Base-by-base conservation (phyloP, 345 rosid species). In the Aegle marmelos region DNA sequence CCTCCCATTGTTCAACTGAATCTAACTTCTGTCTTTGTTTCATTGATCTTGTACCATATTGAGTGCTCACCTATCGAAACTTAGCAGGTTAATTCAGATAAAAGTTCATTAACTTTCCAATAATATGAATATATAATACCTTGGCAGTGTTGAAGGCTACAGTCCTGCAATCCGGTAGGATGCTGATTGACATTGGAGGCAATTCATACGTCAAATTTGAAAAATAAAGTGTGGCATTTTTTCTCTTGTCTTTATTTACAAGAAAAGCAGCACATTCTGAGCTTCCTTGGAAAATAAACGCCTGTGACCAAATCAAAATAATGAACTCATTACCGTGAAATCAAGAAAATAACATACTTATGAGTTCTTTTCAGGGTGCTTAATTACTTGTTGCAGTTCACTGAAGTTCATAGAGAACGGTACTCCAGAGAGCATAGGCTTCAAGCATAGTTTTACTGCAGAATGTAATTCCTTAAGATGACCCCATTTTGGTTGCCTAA, bases 401-500 rank as follows among this genome's bases (percentile, higher is more conserved):
- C 90, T 88, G 22, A 64, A 60, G 30, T 25, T 60, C 54, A 89
- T 50, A 22, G 82, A 56, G 56, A 77, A 16, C 37, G 16, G 50
- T 27, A 33, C 74, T 75, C 88, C 90, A 17, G 68, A 41, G 2
- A 89, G 90, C 27, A 89, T 24, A 76, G 89, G 73, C 31, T 33
- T 34, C 34, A 75, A 81, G 78, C 90, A 84, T 36, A 76, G 61
- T 74, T 86, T 87, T n/a, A 87, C 60, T 22, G 89, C 80, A 0
- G 84, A 81, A 67, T 89, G 90, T 64, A 89, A 36, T 25, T 86
- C 89, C 72, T 79, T 82, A 2, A 89, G 87, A 72, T 89, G 92
- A 19, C 89, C 85, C 84, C 83, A 89, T 79, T 89, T 87, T 1
- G 92, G 92, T 79, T 87, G 85, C 36, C 88, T 84, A 24, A 79